These are phyloP conservation scores for Cladophialophora yegresii DNA, from an alignment of 2,329 filamentous ascomycete species.

Conservation along the genomic window DNA sequence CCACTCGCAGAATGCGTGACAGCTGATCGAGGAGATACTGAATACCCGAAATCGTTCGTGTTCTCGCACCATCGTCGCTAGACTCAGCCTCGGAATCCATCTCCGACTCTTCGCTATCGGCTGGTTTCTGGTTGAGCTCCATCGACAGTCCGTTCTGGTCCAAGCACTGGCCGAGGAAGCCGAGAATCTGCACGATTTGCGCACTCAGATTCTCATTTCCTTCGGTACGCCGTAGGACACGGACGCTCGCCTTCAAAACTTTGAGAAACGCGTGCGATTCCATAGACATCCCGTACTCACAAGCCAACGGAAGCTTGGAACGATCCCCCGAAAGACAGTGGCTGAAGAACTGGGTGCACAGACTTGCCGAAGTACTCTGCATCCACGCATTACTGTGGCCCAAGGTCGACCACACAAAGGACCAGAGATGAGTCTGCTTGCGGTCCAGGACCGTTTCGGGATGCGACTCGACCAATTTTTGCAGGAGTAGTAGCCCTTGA, in stretches of 20 bases:
- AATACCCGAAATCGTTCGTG: slow-evolving; percentile 56
- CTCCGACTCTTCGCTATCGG: slow-evolving; percentile 44
- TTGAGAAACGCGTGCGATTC: slow-evolving; percentile 64
- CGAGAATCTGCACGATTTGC: slow-evolving; percentile 76
- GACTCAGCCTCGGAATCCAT: slow-evolving; percentile 45
- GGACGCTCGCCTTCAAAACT: slow-evolving; percentile 59
- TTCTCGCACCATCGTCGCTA: slow-evolving; percentile 50
- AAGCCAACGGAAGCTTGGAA: slow-evolving; percentile 61
- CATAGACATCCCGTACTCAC: slow-evolving; percentile 71
- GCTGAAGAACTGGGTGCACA: slow-evolving; percentile 75
- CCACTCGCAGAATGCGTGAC: slow-evolving; percentile 75
- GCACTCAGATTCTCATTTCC: slow-evolving; percentile 73
- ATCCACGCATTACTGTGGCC: slow-evolving; percentile 72
- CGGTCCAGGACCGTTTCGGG: slow-evolving; percentile 65
- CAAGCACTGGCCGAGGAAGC: slow-evolving; percentile 73
- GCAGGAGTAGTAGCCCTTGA: slow-evolving; percentile 69
- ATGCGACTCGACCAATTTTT: slow-evolving; percentile 67
- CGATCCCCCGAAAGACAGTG: slow-evolving; percentile 67
- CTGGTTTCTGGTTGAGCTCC: slow-evolving; percentile 48
- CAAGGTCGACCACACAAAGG: slow-evolving; percentile 66
- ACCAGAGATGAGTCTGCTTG: slow-evolving; percentile 69
- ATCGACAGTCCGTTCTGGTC: slow-evolving; percentile 58
- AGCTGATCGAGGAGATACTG: slow-evolving; percentile 77
- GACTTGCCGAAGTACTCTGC: slow-evolving; percentile 72
- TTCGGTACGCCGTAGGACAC: slow-evolving; percentile 62